Evolutionary conservation across 305 asterid genomes (phyloP), one percentile per base, ranked within the genome.

Genomic region (Fraxinus platypoda): DNA sequence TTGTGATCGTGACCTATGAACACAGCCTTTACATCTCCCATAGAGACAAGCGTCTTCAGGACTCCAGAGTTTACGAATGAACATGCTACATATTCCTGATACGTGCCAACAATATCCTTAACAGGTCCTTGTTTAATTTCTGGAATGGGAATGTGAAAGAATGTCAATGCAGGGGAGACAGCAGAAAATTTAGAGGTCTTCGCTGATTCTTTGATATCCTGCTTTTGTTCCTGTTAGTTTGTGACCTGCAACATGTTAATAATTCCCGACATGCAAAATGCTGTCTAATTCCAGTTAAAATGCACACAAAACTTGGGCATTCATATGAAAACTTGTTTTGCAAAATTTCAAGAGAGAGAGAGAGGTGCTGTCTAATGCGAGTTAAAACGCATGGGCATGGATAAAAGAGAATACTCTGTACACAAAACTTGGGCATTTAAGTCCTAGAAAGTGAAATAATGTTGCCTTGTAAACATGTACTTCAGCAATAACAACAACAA

Each of bases 1-100:
- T 25, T 90, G 90, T 95, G 99, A 88, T 95, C 98, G 34, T 95
- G 99, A 31, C 99, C 99, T 19, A 94, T 82, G 79, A 94, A 95
- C n/a, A 93, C 97, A 17, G 97, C 99, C 83, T 94, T 95, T 82
- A 95, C 94, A 46, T 93, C 96, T 85, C 91, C 89, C 94, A 91
- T 87, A 6, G 95, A 87, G 49, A 83, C 83, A 12, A 95, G 87
- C 15, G 92, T 89, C 54, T 95, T 79, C 21, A 94, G 90, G 80
- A 95, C 99, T 62, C 96, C 93, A 0, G 97, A 89, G 85, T 93
- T 83, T 46, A 94, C 93, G 0, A 81, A 34, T 34, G 99, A 95
- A 82, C 97, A 93, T 3, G 99, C 97, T 28, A 87, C 79, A 41
- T 92, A 79, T 83, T 95, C 98, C 30, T 75, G 86, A 79, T 92